A percentile compares a stretch with the other conserved stretches of the same genome.
phyloP scores from a whole-genome alignment of 371 early-diverging fungal genomes.

The Chytridium lagenaria region DNA sequence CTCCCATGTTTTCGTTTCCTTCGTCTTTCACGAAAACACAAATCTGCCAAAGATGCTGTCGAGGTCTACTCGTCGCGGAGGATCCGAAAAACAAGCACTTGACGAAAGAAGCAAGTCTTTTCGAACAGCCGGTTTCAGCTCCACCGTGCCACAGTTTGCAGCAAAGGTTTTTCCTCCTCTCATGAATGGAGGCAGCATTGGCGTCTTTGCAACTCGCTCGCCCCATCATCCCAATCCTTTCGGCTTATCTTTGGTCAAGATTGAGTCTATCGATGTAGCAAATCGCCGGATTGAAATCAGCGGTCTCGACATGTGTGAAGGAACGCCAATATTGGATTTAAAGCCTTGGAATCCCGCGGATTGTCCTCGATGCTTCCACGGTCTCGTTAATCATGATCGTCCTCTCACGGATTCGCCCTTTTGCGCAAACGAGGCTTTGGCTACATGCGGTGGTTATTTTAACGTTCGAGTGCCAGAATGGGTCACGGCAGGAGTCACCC shows the following conservation, averaged over 20 bases:
- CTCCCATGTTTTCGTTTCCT: conserved; percentile 40
- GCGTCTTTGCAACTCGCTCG: conserved; percentile 42
- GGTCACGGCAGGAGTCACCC: conserved; percentile 36
- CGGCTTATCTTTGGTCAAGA: conserved; percentile 37
- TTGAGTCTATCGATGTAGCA: conserved; percentile 31
- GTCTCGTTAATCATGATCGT: conserved; percentile 36
- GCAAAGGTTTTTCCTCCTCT: conserved; percentile 42
- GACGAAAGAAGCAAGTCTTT: conserved; percentile 18
- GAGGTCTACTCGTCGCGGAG: conserved; percentile 10
- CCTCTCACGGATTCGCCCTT: neutral
- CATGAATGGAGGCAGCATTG: conserved; percentile 36
- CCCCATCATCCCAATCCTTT: conserved; percentile 49
- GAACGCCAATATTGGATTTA: conserved; percentile 42
- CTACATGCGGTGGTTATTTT: conserved; percentile 21
- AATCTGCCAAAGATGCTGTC: conserved; percentile 40
- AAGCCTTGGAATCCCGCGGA: conserved; percentile 47
- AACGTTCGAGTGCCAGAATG: conserved; percentile 33
- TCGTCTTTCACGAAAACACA: conserved; percentile 47
- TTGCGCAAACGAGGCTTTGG: neutral
- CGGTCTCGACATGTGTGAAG: conserved; percentile 41
- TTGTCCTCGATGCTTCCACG: conserved; percentile 36
- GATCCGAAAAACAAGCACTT: neutral
- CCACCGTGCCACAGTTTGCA: conserved; percentile 36
- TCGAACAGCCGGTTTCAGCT: conserved; percentile 26
- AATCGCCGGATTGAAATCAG: conserved; percentile 24